Evolutionary conservation across 306 rosid genomes (phyloP).

Genomic region (Cucurbita pepo): DNA sequence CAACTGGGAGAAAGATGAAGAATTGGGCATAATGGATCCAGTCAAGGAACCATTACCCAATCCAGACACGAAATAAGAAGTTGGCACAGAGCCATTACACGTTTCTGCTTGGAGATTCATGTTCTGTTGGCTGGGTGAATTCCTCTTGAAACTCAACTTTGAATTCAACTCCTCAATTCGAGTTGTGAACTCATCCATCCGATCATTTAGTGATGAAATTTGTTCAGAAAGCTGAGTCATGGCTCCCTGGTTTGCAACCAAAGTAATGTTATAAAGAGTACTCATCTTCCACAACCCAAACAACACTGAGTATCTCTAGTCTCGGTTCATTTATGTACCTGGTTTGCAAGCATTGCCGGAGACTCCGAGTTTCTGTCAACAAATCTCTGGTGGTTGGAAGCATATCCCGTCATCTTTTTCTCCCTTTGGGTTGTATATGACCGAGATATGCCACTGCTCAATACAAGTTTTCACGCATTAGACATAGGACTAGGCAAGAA

Average conservation of each 20-base stretch:
- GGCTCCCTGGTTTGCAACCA: conserved; percentile 24
- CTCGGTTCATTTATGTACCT: conserved; percentile 24
- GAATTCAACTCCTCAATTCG: conserved; percentile 77
- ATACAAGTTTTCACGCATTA: background rate
- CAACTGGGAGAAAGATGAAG: conserved; percentile 65
- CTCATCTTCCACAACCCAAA: background rate
- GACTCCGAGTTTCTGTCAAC: conserved; percentile 53
- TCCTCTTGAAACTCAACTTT: conserved; percentile 37
- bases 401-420: conserved; percentile 44
- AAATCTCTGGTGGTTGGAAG: conserved; percentile 32
- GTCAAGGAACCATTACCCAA: conserved; percentile 54
- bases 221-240: conserved; percentile 73
- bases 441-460: conserved; percentile 68
- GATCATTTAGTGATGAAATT: conserved; percentile 77
- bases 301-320: background rate
- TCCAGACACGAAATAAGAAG: conserved; percentile 53
- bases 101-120: conserved; percentile 55
- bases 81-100: conserved; percentile 76
- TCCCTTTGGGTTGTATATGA: conserved; percentile 78
- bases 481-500: background rate
- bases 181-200: conserved; percentile 89
- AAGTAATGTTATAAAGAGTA: background rate
- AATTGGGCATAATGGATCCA: conserved; percentile 51
- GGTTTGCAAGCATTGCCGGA: conserved; percentile 26
- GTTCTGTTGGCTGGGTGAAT: conserved; percentile 65